Evolutionary conservation across 1,284 basidiomycete genomes (phyloP).

Genomic region (Irpex sp.): DNA sequence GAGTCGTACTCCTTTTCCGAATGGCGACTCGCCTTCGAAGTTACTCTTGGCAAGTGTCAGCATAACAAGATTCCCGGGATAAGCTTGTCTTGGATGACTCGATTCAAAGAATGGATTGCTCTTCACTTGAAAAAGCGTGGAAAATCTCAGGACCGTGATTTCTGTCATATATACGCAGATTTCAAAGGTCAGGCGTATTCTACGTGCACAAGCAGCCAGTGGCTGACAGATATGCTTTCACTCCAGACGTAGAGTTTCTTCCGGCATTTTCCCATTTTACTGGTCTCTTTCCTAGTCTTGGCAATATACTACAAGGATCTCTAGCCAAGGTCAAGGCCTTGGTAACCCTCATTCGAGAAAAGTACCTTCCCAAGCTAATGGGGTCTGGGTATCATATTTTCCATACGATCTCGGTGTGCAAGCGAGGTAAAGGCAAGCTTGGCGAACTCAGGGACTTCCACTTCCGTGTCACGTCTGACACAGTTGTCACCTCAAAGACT

Average conservation of each 20-base stretch:
- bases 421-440: not conserved
- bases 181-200: slow-evolving; percentile 17
- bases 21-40: slow-evolving; percentile 24
- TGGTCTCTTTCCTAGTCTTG: slow-evolving; percentile 9
- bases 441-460: slow-evolving; percentile 8
- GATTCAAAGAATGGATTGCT: slow-evolving; percentile 8
- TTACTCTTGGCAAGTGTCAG: slow-evolving; percentile 16
- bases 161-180: slow-evolving; percentile 21
- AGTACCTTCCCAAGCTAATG: slow-evolving; percentile 3
- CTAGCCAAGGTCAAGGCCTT: slow-evolving; percentile 1
- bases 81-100: not conserved
- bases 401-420: slow-evolving; percentile 3
- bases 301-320: slow-evolving; percentile 13
- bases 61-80: slow-evolving; percentile 6
- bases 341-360: not conserved
- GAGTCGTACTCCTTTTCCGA: slow-evolving; percentile 8
- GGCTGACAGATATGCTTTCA: not conserved
- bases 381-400: slow-evolving; percentile 5
- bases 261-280: slow-evolving; percentile 17
- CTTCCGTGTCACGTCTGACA: slow-evolving; percentile 17
- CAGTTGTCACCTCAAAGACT: slow-evolving; percentile 8
- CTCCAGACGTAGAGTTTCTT: slow-evolving; percentile 15
- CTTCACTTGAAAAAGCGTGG: slow-evolving; percentile 9
- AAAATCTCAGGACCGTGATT: slow-evolving; percentile 2
- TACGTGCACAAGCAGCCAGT: not conserved